Base-by-base conservation (phyloP, 768 basidiomycete genomes). In the Leccinum subgranulosum region DNA sequence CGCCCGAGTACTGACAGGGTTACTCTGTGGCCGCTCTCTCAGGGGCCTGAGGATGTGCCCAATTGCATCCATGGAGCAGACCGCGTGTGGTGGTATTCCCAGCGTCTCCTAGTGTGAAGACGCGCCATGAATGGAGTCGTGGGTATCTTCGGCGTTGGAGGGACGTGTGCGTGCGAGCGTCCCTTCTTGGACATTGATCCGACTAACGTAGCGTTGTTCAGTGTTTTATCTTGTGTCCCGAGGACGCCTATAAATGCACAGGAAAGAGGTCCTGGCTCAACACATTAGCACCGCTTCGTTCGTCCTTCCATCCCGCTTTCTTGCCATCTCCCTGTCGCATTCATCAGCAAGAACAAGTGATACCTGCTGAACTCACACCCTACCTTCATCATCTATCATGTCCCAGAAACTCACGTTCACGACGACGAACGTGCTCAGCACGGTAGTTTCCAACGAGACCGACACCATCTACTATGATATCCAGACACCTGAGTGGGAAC, bases 401-500 rank as follows among this genome's bases (percentile, higher is more conserved):
- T 62, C 74, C 51, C 66, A 74, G 49, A 66, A 66, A 53, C 72
- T 77, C 31, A 62, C 64, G 34, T 67, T 78, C 49, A 78, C 76
- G 48, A 79, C 76, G 51, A 69, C 75, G 43, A 68, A 63, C 49
- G 53, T 76, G 51, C 69, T 66, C 54, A 77, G 75, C 57, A 70
- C 75, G 59, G 65, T 75, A 39, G 69, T 77, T 51, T 69, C 77
- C 39, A 77, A 73, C 55, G 65, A 57, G 33, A 69, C 64, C 55
- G 77, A 78, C 60, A 64, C 64, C 58, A 65, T 75, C 54, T 76
- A 74, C 69, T 79, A 74, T 56, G 77, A 78, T 55, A 62, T 78
- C 54, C 66, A 71, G 36, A 78, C 76, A 31, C 75, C 73, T 17
- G 65, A 69, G 43, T 75, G 75, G 76, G 73, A 73, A 51, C 62